Percentiles rank a stretch among this genome's conserved stretches.
These are phyloP conservation scores for Melampsora americana DNA, from an alignment of 1,284 basidiomycete genomes.

Conservation along the genomic window DNA sequence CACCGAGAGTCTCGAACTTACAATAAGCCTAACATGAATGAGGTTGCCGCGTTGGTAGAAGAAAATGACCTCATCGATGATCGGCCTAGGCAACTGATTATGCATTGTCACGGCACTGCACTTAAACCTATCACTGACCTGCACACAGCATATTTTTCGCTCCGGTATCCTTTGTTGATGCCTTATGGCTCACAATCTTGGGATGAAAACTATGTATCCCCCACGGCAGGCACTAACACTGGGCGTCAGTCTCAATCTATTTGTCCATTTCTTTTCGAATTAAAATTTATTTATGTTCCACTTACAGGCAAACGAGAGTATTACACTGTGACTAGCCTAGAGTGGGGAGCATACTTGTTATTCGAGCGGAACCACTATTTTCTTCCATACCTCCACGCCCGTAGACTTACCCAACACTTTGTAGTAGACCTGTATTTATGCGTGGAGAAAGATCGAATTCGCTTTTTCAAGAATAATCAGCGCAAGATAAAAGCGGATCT, in stretches of 20 bases:
- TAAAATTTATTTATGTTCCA: too few relatives aligned
- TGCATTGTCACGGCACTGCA: not conserved
- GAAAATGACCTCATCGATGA: not conserved
- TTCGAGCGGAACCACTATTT: not conserved
- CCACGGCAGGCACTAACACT: not conserved
- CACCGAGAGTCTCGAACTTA: not conserved
- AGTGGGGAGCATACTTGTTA: not conserved
- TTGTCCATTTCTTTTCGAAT: too few relatives aligned
- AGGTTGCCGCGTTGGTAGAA: not conserved
- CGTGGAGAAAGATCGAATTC: too few relatives aligned
- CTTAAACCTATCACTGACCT: too few relatives aligned
- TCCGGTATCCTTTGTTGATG: conserved; percentile 6
- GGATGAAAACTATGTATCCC: not conserved
- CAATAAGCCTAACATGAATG: not conserved
- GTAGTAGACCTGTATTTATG: not conserved
- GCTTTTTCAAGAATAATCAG: conserved; percentile 7
- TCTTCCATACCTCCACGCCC: not conserved
- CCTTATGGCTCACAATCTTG: conserved; percentile 6
- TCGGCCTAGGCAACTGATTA: not conserved
- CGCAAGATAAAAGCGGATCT: conserved; percentile 1
- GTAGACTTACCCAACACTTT: conserved; percentile 1
- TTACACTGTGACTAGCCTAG: not conserved
- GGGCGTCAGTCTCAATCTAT: not conserved
- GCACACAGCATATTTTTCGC: not conserved
- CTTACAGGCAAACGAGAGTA: not conserved